A percentile compares a stretch with the other conserved stretches of the same genome.
Evolutionary conservation across 1,139 yeast species (phyloP).

Genomic region (Starmera stellimalicola): DNA sequence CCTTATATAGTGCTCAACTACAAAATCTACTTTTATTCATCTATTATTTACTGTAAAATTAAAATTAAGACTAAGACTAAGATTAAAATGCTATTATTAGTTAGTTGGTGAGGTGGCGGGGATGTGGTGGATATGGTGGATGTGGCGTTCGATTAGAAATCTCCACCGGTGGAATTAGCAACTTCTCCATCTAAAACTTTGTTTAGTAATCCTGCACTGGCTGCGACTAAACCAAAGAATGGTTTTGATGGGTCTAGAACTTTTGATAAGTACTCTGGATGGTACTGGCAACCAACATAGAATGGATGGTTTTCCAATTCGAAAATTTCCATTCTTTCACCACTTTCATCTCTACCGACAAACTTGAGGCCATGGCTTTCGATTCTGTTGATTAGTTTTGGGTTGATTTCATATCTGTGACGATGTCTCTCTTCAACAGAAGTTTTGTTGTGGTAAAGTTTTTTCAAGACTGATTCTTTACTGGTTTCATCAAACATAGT

Average conservation of each 20-base stretch:
- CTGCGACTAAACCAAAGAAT: slow-evolving; percentile 91
- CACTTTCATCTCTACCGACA: slow-evolving; percentile 88
- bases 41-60: too few relatives aligned
- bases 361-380: slow-evolving; percentile 76
- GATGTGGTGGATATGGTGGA: too few relatives aligned
- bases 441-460: slow-evolving; percentile 66
- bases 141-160: too few relatives aligned
- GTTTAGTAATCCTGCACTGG: slow-evolving; percentile 74
- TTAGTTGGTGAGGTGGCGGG: too few relatives aligned
- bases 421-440: slow-evolving; percentile 90
- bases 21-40: too few relatives aligned
- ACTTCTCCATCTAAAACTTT: slow-evolving; percentile 35
- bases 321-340: slow-evolving; percentile 87
- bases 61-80: too few relatives aligned
- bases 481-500: slow-evolving; percentile 69
- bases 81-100: too few relatives aligned
- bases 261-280: slow-evolving; percentile 94
- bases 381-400: slow-evolving; percentile 57
- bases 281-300: slow-evolving; percentile 94
- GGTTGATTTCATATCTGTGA: slow-evolving; percentile 97
- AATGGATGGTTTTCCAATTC: slow-evolving; percentile 78
- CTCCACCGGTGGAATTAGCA: too few relatives aligned
- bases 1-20: too few relatives aligned
- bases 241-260: slow-evolving; percentile 97
- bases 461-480: slow-evolving; percentile 56